Conservation (phyloP, 108 stramenopile genomes). For the Poteriospumella lacustris region DNA sequence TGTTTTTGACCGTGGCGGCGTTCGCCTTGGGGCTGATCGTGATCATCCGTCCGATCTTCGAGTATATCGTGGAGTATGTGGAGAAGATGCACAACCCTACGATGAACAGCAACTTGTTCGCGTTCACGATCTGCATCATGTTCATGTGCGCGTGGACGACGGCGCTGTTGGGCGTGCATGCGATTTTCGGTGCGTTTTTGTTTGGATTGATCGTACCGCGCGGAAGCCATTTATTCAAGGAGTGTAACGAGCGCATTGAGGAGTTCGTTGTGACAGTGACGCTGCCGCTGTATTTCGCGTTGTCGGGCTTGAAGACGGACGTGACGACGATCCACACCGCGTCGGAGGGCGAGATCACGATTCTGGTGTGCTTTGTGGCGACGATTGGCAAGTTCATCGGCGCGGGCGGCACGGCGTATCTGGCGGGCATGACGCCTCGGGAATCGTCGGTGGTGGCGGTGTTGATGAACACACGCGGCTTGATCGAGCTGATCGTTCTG, state of each 20-base stretch:
- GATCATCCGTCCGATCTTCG: slow-evolving; percentile 23
- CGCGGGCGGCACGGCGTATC: slow-evolving; percentile 31
- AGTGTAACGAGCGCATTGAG: slow-evolving; percentile 35
- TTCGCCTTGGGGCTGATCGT: slow-evolving; percentile 31
- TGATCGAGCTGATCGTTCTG: slow-evolving; percentile 46
- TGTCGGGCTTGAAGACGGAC: slow-evolving; percentile 47
- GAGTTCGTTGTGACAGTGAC: slow-evolving; percentile 38
- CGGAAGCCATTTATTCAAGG: slow-evolving; percentile 25
- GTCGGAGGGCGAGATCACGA: slow-evolving; percentile 26
- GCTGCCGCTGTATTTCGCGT: slow-evolving; percentile 41
- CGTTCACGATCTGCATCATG: not conserved
- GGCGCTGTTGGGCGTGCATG: slow-evolving; percentile 32
- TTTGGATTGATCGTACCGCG: slow-evolving; percentile 40
- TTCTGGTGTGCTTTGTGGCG: slow-evolving; percentile 36
- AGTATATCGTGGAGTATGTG: slow-evolving; percentile 21
- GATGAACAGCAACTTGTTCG: slow-evolving; percentile 4
- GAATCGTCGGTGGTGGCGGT: slow-evolving; percentile 40
- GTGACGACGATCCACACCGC: slow-evolving; percentile 35
- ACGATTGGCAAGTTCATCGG: slow-evolving; percentile 35
- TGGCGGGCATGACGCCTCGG: slow-evolving; percentile 31
- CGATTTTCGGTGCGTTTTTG: slow-evolving; percentile 43
- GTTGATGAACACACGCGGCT: slow-evolving; percentile 43
- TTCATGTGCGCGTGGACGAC: slow-evolving; percentile 28
- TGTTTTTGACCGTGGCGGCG: slow-evolving; percentile 25
- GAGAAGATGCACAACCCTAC: slow-evolving; percentile 17